Conservation (phyloP, 768 basidiomycete species). For the Rhizopogon vulgaris region DNA sequence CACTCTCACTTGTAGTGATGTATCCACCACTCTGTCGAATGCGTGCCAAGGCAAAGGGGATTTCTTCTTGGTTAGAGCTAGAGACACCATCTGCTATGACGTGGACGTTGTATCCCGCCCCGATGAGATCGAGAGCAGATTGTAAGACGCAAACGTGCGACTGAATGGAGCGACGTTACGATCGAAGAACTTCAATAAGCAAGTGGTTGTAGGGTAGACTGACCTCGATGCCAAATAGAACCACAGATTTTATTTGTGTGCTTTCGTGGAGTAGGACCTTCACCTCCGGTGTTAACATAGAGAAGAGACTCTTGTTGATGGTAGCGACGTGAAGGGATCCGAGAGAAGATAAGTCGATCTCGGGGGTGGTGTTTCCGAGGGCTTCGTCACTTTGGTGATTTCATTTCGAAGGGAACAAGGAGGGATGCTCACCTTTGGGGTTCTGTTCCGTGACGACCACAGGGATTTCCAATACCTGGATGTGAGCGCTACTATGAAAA, state of each 20-base stretch:
- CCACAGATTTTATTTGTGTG: slow-evolving; percentile 48
- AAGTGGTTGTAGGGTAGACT: slow-evolving; percentile 10
- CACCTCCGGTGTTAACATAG: slow-evolving; percentile 76
- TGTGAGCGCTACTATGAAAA: not conserved
- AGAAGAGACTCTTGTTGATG: slow-evolving; percentile 76
- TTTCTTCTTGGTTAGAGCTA: slow-evolving; percentile 73
- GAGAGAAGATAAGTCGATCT: slow-evolving; percentile 49
- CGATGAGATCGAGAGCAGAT: slow-evolving; percentile 65
- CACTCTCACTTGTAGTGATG: slow-evolving; percentile 76
- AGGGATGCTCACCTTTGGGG: slow-evolving; percentile 50
- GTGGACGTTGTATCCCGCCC: slow-evolving; percentile 46
- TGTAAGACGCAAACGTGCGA: slow-evolving; percentile 88
- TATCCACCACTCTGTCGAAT: slow-evolving; percentile 70
- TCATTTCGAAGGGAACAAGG: not conserved
- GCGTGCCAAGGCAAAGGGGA: slow-evolving; percentile 64
- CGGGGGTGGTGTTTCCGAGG: slow-evolving; percentile 62
- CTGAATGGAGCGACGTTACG: slow-evolving; percentile 31
- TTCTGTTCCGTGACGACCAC: slow-evolving; percentile 86
- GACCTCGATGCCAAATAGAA: slow-evolving; percentile 89
- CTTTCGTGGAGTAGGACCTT: slow-evolving; percentile 40
- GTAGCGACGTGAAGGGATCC: slow-evolving; percentile 54
- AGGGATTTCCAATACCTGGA: slow-evolving; percentile 56
- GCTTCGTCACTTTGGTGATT: slow-evolving; percentile 31
- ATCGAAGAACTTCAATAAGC: not conserved
- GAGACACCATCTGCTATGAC: slow-evolving; percentile 83